Evolutionary conservation across 768 basidiomycete species (phyloP).

Genomic region (Lactarius vividus): DNA sequence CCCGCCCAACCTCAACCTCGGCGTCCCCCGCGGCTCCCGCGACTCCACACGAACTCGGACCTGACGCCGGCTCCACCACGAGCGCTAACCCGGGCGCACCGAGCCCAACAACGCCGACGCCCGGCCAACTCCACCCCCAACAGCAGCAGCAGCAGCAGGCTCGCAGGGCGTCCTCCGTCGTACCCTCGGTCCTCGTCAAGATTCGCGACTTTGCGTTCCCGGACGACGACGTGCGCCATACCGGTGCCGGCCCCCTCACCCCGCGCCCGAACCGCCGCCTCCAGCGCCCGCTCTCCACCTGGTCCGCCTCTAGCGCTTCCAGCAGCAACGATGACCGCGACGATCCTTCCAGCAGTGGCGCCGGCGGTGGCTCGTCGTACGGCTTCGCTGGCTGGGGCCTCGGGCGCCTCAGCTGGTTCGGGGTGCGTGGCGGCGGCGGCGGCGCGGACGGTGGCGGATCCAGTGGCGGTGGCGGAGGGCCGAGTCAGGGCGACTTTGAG

Average conservation of each 20-base stretch:
- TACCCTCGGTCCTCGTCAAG: conserved; percentile 34
- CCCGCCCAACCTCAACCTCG: conserved; percentile 39
- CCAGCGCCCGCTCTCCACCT: conserved; percentile 31
- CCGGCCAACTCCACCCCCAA: conserved; percentile 1
- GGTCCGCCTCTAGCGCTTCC: conserved; percentile 31
- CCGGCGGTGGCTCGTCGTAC: conserved; percentile 28
- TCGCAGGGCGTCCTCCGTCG: neutral
- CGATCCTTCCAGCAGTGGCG: conserved; percentile 30
- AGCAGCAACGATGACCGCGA: conserved; percentile 29
- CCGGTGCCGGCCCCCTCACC: conserved; percentile 41
- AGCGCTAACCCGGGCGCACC: neutral
- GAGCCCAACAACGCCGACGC: conserved; percentile 20
- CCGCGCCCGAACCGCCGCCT: conserved; percentile 41
- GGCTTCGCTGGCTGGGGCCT: conserved; percentile 44
- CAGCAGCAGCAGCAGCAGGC: neutral
- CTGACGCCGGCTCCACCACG: conserved; percentile 8
- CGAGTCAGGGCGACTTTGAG: conserved; percentile 45
- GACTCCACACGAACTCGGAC: conserved; percentile 13
- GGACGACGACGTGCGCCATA: conserved; percentile 43
- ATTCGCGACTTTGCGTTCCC: conserved; percentile 53
- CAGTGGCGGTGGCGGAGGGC: conserved; percentile 28
- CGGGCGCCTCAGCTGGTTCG: conserved; percentile 43
- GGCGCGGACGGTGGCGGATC: conserved; percentile 10
- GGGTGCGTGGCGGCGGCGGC: conserved; percentile 31
- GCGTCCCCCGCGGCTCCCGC: conserved; percentile 31